phyloP scores from a whole-genome alignment of 2,329 filamentous ascomycete genomes.

The Alternaria longipes region DNA sequence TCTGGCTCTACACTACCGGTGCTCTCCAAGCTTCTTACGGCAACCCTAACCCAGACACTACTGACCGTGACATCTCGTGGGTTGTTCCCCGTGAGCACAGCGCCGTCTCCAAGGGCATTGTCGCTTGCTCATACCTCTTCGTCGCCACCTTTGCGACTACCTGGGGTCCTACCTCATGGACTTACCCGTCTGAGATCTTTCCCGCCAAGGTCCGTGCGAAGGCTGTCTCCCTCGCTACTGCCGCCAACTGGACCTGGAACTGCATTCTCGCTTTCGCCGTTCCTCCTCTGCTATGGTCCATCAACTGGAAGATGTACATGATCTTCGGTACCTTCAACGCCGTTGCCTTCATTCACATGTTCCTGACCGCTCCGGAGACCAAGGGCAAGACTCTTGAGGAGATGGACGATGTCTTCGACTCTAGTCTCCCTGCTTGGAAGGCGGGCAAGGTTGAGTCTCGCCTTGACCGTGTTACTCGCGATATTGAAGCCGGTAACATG shows the following conservation, averaged over 20 bases:
- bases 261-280: slow-evolving; percentile 54
- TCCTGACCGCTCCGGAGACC: slow-evolving; percentile 52
- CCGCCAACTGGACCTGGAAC: slow-evolving; percentile 53
- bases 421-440: slow-evolving; percentile 49
- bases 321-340: slow-evolving; percentile 53
- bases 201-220: slow-evolving; percentile 54
- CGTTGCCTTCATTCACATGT: slow-evolving; percentile 51
- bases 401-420: slow-evolving; percentile 54
- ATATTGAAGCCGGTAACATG: slow-evolving; percentile 50
- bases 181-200: slow-evolving; percentile 53
- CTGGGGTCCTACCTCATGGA: slow-evolving; percentile 51
- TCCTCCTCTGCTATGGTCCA: slow-evolving; percentile 52
- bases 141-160: slow-evolving; percentile 56
- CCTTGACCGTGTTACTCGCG: slow-evolving; percentile 46
- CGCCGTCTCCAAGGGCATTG: slow-evolving; percentile 64
- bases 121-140: slow-evolving; percentile 57
- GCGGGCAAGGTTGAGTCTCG: slow-evolving; percentile 38
- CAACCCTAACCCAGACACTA: slow-evolving; percentile 44
- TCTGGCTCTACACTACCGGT: slow-evolving; percentile 67
- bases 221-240: slow-evolving; percentile 52
- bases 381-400: slow-evolving; percentile 54
- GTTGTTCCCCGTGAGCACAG: slow-evolving; percentile 61
- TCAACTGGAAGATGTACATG: slow-evolving; percentile 57
- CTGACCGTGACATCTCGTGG: slow-evolving; percentile 63
- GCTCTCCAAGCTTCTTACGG: slow-evolving; percentile 68